Percentiles rank a stretch among this genome's conserved stretches.
Conservation (phyloP, 352 stramenopile genomes). For the Globisporangium ultimum region DNA sequence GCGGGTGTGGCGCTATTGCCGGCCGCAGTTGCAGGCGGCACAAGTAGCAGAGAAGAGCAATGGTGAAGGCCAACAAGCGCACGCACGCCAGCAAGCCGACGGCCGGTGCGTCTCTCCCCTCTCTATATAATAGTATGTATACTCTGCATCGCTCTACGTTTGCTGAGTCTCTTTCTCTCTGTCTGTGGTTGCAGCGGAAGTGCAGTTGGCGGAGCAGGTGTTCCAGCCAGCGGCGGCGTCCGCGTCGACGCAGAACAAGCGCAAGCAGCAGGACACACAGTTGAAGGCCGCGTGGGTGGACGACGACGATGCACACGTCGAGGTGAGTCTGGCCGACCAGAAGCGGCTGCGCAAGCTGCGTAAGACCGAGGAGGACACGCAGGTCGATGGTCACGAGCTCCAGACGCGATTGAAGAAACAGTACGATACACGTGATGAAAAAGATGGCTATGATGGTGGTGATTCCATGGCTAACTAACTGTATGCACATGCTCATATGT, state of each 20-base stretch:
- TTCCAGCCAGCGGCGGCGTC: conserved; percentile 33
- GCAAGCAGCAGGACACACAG: conserved; percentile 26
- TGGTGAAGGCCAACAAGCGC: not conserved
- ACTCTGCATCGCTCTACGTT: not conserved
- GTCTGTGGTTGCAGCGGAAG: conserved; percentile 33
- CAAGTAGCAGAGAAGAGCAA: not conserved
- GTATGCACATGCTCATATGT: not conserved
- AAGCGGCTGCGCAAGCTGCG: conserved; percentile 79
- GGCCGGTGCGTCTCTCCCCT: conserved; percentile 3
- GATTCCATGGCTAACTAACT: not conserved
- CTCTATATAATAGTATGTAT: not conserved
- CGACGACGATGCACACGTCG: conserved; percentile 77
- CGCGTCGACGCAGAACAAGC: conserved; percentile 20
- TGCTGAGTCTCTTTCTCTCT: not conserved
- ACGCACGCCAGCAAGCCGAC: conserved; percentile 12
- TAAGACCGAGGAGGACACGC: conserved; percentile 66
- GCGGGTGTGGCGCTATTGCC: not conserved
- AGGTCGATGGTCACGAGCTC: conserved; percentile 71
- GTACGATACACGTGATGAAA: conserved; percentile 24
- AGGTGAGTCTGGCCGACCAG: conserved; percentile 69
- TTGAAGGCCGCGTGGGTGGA: conserved; percentile 80
- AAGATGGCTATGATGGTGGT: not conserved
- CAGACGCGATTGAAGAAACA: conserved; percentile 80
- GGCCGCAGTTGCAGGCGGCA: not conserved
- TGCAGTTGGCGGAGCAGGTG: conserved; percentile 48